Conservation (phyloP, 2,329 filamentous ascomycete species). For the Fusarium mexicanum region DNA sequence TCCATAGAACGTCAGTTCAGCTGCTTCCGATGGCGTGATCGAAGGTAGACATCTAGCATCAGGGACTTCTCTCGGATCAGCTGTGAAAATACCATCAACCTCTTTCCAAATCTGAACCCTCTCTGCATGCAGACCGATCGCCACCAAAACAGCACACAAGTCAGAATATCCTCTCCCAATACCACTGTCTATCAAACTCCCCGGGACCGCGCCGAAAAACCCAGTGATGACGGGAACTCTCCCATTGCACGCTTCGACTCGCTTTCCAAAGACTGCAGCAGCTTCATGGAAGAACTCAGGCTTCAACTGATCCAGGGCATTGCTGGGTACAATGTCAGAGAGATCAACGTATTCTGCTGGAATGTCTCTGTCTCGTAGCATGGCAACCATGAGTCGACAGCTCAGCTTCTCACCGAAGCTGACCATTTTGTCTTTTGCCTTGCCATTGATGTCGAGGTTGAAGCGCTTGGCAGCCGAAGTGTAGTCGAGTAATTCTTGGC, state of each 20-base stretch:
- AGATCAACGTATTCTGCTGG: neutral
- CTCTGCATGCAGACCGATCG: neutral
- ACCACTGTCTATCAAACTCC: neutral
- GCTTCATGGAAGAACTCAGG: neutral
- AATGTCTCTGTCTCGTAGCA: neutral
- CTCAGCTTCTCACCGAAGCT: neutral
- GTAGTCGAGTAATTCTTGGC: neutral
- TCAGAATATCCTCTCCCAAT: neutral
- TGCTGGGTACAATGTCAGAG: neutral
- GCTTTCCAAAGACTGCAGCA: neutral
- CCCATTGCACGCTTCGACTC: neutral
- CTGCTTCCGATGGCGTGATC: neutral
- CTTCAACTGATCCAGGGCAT: neutral
- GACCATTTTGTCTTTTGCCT: neutral
- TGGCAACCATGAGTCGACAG: neutral
- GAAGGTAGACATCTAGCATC: neutral
- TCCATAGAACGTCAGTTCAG: neutral
- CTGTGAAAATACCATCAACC: neutral
- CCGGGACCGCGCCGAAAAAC: neutral
- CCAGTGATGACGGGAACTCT: neutral
- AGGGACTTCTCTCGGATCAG: neutral
- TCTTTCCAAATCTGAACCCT: neutral
- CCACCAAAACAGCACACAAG: neutral
- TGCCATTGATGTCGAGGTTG: neutral
- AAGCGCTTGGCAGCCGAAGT: neutral